Evolutionary conservation across 1,284 basidiomycete genomes (phyloP).

Genomic region (Anthracocystis panici-leucophaei): DNA sequence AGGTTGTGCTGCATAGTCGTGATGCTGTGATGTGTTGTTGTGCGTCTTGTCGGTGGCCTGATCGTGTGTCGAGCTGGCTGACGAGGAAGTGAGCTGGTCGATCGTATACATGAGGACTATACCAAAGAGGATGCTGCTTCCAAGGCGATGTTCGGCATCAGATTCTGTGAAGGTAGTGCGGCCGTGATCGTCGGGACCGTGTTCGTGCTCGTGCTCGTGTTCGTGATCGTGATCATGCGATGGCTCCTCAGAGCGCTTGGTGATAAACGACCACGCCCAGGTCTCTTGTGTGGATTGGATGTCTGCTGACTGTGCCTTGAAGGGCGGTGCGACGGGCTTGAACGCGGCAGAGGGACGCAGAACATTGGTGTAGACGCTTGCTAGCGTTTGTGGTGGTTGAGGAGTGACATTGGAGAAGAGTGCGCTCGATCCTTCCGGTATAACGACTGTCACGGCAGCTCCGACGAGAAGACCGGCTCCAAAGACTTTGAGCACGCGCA

Average conservation of each 20-base stretch:
- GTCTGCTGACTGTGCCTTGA: neutral
- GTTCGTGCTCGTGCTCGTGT: slow-evolving; percentile 22
- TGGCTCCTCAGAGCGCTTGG: slow-evolving; percentile 20
- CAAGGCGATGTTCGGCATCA: slow-evolving; percentile 55
- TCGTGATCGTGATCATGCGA: slow-evolving; percentile 8
- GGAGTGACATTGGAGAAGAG: slow-evolving; percentile 37
- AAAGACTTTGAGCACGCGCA: slow-evolving; percentile 64
- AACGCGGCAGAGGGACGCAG: slow-evolving; percentile 17
- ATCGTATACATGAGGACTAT: slow-evolving; percentile 66
- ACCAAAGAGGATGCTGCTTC: slow-evolving; percentile 59
- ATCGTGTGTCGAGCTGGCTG: slow-evolving; percentile 6
- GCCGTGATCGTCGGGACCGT: slow-evolving; percentile 6
- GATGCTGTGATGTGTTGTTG: slow-evolving; percentile 4
- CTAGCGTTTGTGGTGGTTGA: slow-evolving; percentile 1
- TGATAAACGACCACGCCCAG: slow-evolving; percentile 48
- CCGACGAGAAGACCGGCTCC: slow-evolving; percentile 67
- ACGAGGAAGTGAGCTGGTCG: slow-evolving; percentile 38
- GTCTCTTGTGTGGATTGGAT: neutral
- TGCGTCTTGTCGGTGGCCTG: slow-evolving; percentile 17
- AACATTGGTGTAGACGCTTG: slow-evolving; percentile 10
- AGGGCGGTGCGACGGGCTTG: neutral
- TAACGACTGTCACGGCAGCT: slow-evolving; percentile 65
- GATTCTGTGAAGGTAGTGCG: slow-evolving; percentile 17
- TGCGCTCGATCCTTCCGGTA: slow-evolving; percentile 61
- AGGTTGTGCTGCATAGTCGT: slow-evolving; percentile 16